Conservation (phyloP, 106 monocot species). For the Chionographis japonica region DNA sequence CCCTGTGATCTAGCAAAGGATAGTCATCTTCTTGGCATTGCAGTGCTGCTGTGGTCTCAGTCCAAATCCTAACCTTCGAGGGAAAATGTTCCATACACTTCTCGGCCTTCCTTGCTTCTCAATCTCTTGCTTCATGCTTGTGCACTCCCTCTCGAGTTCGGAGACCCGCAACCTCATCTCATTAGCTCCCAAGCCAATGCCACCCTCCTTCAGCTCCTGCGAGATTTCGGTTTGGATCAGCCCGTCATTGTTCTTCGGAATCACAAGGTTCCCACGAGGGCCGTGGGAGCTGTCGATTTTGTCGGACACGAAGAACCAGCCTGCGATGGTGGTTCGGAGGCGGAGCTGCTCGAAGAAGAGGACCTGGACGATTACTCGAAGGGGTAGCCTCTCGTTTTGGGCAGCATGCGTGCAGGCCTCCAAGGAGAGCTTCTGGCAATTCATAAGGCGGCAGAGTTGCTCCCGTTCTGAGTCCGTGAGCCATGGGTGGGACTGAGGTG, state of each 20-base stretch:
- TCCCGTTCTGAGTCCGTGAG: slow-evolving; percentile 47
- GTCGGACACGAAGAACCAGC: slow-evolving; percentile 51
- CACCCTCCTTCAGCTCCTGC: slow-evolving; percentile 3
- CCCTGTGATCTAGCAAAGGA: too few species aligned
- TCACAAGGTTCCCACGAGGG: background rate
- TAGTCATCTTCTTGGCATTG: too few species aligned
- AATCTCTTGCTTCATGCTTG: slow-evolving; percentile 12
- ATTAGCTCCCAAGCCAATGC: background rate
- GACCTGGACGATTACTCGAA: slow-evolving; percentile 50
- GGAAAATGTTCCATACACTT: slow-evolving; percentile 9
- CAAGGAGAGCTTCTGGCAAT: slow-evolving; percentile 59
- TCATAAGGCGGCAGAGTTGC: slow-evolving; percentile 48
- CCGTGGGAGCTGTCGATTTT: slow-evolving; percentile 19
- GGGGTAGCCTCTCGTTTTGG: slow-evolving; percentile 56
- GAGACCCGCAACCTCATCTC: slow-evolving; percentile 3
- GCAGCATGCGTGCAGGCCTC: slow-evolving; percentile 64
- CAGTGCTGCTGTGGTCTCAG: background rate
- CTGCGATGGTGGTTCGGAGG: slow-evolving; percentile 33
- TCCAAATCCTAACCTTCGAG: background rate
- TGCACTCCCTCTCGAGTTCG: slow-evolving; percentile 17
- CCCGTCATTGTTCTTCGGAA: slow-evolving; percentile 3
- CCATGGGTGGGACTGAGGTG: slow-evolving; percentile 40
- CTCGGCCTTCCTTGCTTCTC: slow-evolving; percentile 13
- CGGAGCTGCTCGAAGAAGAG: slow-evolving; percentile 73
- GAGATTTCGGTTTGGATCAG: background rate